Conservation (phyloP, 2,329 filamentous ascomycete genomes). For the Emmonsia crescens region DNA sequence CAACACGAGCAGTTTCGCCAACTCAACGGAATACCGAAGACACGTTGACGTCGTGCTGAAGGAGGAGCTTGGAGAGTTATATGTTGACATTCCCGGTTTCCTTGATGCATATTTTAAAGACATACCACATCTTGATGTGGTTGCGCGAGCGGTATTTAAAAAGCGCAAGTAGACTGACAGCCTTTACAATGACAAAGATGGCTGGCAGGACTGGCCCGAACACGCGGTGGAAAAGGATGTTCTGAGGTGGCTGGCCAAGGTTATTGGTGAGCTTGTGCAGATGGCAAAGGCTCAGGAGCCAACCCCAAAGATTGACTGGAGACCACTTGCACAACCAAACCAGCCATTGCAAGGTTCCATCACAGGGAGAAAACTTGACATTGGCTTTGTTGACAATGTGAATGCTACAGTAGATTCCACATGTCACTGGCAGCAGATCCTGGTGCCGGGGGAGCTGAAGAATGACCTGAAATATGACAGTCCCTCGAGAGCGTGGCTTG, state of each 20-base stretch:
- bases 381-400: background rate
- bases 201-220: background rate
- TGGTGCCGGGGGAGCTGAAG: slow-evolving; percentile 38
- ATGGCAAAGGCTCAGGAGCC: background rate
- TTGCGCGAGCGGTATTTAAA: background rate
- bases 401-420: slow-evolving; percentile 15
- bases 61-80: slow-evolving; percentile 10
- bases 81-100: slow-evolving; percentile 15
- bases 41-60: slow-evolving; percentile 13
- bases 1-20: slow-evolving; percentile 14
- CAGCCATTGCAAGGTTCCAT: background rate
- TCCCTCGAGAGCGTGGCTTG: slow-evolving; percentile 27
- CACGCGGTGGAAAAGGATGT: background rate
- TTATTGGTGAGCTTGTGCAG: background rate
- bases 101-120: slow-evolving; percentile 14
- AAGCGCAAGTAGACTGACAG: background rate
- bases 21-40: slow-evolving; percentile 13
- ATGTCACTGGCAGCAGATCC: slow-evolving; percentile 33
- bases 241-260: background rate
- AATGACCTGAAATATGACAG: slow-evolving; percentile 34
- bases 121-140: slow-evolving; percentile 11
- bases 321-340: background rate
- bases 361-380: background rate
- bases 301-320: background rate
- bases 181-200: background rate